Evolutionary conservation across 2,329 filamentous ascomycete genomes (phyloP), one percentile per base, ranked within the genome.

Genomic region (Botryotinia globosa): DNA sequence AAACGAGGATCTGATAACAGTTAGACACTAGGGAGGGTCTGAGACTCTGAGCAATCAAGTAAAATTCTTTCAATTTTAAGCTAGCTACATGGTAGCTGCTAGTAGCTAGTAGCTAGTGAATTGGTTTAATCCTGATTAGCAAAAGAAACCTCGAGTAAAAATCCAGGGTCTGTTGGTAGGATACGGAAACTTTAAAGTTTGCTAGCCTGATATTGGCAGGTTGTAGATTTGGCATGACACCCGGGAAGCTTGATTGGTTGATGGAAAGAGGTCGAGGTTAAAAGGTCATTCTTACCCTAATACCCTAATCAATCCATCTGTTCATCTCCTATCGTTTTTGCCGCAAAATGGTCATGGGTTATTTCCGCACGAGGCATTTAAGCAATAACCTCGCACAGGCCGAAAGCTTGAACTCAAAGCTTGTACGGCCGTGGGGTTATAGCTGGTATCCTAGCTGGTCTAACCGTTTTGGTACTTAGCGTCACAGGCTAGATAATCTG

Each of bases 1-100:
- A 56, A 29, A 56, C 51, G 51, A 71, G 67, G 71, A 72, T 72
- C 71, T 72, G 71, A 72, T 72, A 51, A 72, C 42, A 16, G n/a
- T 18, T 48, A 54, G 54, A 67, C n/a, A 45, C 12, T n/a, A 29
- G 44, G n/a, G 20, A 42, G 42, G 58, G 58, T 61, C 58, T 39
- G 20, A 42, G 42, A 34, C 34, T 61, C 58, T 39, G 58, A 61
- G 25, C 22, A 2, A 42, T 37, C 39, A 39, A 22, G 25, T 37
- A 61, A 62, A 45, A 42, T 39, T n/a, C 14, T 65, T 54, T 54
- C 14, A 25, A 67, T 12, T 25, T 51, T 14, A 54, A 34, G 64
- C 32, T 39, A 25, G 37, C 34, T n/a, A n/a, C n/a, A n/a, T n/a
- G n/a, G n/a, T n/a, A n/a, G n/a, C n/a, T n/a, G n/a, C n/a, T 42